These are phyloP conservation scores for Eragrostis tef DNA, from an alignment of 202 grass and related monocot species.

Conservation along the genomic window DNA sequence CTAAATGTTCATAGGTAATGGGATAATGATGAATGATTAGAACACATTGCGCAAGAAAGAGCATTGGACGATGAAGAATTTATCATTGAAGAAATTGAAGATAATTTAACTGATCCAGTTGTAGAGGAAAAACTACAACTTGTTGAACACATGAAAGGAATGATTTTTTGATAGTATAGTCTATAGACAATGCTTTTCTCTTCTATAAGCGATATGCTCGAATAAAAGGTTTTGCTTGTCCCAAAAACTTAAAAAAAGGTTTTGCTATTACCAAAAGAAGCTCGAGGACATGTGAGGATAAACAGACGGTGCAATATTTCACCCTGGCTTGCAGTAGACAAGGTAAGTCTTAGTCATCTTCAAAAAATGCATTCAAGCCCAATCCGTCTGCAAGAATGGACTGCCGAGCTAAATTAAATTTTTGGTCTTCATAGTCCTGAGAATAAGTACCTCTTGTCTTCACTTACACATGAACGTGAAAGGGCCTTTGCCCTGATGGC, in stretches of 20 bases:
- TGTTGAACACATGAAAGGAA: background rate
- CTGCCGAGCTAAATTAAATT: background rate
- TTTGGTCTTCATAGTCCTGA: background rate
- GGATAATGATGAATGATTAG: background rate
- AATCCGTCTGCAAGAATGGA: background rate
- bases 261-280: background rate
- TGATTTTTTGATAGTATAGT: background rate
- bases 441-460: too few species aligned
- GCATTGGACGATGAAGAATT: background rate
- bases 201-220: background rate
- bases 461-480: background rate
- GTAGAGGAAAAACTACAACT: background rate
- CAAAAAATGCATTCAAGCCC: background rate
- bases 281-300: background rate
- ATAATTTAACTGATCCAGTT: background rate
- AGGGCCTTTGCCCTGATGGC: too few species aligned
- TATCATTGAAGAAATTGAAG: background rate
- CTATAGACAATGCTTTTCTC: background rate
- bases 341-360: background rate
- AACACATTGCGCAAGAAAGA: background rate
- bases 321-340: background rate
- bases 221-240: background rate
- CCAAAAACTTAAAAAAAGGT: background rate
- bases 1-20: background rate
- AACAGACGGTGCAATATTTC: background rate